These are phyloP conservation scores for Zygosaccharomyces pseudobailii DNA, from an alignment of 1,139 yeast genomes.

Conservation along the genomic window DNA sequence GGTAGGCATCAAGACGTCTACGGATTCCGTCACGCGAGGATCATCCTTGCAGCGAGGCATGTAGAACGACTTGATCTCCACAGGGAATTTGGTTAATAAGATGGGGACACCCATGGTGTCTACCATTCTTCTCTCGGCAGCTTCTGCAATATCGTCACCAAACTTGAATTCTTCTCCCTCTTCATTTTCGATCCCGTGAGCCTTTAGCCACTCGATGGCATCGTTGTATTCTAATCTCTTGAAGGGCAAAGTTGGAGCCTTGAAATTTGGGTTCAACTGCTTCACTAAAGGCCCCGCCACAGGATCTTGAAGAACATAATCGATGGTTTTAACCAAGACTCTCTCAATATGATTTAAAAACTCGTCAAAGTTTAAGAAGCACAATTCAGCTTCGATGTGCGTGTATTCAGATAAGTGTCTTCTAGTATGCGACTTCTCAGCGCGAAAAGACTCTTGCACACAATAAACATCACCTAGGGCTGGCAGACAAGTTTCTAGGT, in stretches of 20 bases:
- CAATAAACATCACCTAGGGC: conserved; percentile 96
- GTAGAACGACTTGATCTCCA: conserved; percentile 94
- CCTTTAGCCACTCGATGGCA: conserved; percentile 95
- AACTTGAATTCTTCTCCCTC: conserved; percentile 88
- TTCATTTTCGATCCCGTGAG: conserved; percentile 88
- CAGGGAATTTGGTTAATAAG: conserved; percentile 89
- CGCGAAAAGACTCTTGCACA: conserved; percentile 98
- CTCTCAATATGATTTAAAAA: conserved; percentile 80
- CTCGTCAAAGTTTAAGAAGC: conserved; percentile 82
- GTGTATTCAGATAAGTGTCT: conserved; percentile 97
- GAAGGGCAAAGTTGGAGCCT: conserved; percentile 80
- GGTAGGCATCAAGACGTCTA: conserved; percentile 96
- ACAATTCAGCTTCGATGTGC: conserved; percentile 92
- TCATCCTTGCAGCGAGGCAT: conserved; percentile 92
- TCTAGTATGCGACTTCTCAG: conserved; percentile 98
- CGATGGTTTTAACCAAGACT: conserved; percentile 62
- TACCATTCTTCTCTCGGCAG: conserved; percentile 98
- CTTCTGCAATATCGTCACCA: conserved; percentile 99
- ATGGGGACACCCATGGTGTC: conserved; percentile 92
- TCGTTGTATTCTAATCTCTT: conserved; percentile 85
- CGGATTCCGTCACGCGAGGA: conserved; percentile 93
- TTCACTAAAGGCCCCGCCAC: conserved; percentile 83
- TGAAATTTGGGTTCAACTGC: conserved; percentile 89
- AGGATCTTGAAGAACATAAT: conserved; percentile 82
- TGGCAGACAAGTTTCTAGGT: conserved; percentile 93